Conservation (phyloP, 805 yeast genomes). For the Grigorovia jiainica region DNA sequence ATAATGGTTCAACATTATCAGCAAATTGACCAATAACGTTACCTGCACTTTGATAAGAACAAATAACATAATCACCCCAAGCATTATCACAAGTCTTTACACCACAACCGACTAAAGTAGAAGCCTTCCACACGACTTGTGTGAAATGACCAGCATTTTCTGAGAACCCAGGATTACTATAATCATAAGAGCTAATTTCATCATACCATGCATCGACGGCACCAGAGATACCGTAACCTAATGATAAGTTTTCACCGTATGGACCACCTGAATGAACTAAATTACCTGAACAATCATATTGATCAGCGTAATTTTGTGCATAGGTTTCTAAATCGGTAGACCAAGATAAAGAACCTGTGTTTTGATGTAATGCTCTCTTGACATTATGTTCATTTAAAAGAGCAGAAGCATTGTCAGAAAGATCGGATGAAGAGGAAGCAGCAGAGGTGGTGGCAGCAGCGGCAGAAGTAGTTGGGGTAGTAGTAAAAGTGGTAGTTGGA, state of each 20-base stretch:
- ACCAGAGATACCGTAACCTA: slow-evolving; percentile 37
- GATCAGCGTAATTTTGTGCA: slow-evolving; percentile 42
- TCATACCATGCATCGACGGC: slow-evolving; percentile 64
- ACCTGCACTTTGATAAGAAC: slow-evolving; percentile 56
- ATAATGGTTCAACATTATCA: slow-evolving; percentile 9
- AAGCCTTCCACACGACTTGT: slow-evolving; percentile 58
- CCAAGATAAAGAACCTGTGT: slow-evolving; percentile 41
- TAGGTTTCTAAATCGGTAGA: slow-evolving; percentile 34
- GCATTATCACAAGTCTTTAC: slow-evolving; percentile 7
- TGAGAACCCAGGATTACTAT: slow-evolving; percentile 14
- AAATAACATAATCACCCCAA: slow-evolving; percentile 42
- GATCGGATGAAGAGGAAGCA: slow-evolving; percentile 3
- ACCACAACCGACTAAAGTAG: slow-evolving; percentile 57
- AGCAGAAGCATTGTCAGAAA: slow-evolving; percentile 21
- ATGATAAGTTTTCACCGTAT: slow-evolving; percentile 70
- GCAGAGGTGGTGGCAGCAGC: slow-evolving; percentile 5
- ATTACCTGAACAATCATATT: slow-evolving; percentile 45
- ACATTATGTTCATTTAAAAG: slow-evolving; percentile 56
- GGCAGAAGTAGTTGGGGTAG: slow-evolving; percentile 15
- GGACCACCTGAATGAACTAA: slow-evolving; percentile 46
- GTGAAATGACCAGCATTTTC: slow-evolving; percentile 60
- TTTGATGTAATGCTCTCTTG: slow-evolving; percentile 38
- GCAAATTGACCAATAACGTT: slow-evolving; percentile 28
- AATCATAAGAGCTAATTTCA: slow-evolving; percentile 50
- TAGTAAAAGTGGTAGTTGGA: slow-evolving; percentile 6